Evolutionary conservation across 1,139 yeast species (phyloP).

Genomic region (Yamadazyma sp.): DNA sequence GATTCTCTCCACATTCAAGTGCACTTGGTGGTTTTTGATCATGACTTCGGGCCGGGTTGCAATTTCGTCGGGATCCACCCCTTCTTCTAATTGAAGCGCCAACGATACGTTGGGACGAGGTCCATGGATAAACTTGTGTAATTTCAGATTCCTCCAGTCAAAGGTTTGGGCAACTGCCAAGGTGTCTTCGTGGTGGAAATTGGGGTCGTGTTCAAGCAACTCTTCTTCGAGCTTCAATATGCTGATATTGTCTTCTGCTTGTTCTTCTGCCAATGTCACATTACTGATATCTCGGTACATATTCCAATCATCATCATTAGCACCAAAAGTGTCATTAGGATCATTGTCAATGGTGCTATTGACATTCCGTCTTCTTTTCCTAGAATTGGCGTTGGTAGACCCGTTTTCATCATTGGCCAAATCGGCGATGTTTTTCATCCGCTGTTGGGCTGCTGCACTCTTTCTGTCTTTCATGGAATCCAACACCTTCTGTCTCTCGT

Average conservation of each 20-base stretch:
- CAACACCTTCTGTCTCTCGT: slow-evolving; percentile 67
- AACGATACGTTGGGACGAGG: slow-evolving; percentile 62
- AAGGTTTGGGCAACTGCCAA: slow-evolving; percentile 67
- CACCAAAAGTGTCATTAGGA: slow-evolving; percentile 93
- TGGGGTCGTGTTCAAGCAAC: slow-evolving; percentile 77
- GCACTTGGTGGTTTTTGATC: slow-evolving; percentile 70
- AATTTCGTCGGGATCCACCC: slow-evolving; percentile 43
- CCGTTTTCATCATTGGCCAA: slow-evolving; percentile 73
- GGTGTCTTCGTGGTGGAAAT: slow-evolving; percentile 82
- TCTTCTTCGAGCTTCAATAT: slow-evolving; percentile 70
- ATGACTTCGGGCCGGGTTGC: slow-evolving; percentile 46
- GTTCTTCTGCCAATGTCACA: slow-evolving; percentile 68
- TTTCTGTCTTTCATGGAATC: slow-evolving; percentile 85
- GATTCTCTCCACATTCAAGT: slow-evolving; percentile 84
- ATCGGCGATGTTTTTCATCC: slow-evolving; percentile 90
- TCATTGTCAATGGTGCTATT: slow-evolving; percentile 79
- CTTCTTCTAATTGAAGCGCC: slow-evolving; percentile 46
- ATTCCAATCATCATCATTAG: slow-evolving; percentile 95
- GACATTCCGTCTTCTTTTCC: slow-evolving; percentile 53
- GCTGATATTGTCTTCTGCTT: slow-evolving; percentile 65
- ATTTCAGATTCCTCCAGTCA: slow-evolving; percentile 79
- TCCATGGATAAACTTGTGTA: slow-evolving; percentile 87
- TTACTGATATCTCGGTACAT: slow-evolving; percentile 82
- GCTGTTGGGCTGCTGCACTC: slow-evolving; percentile 85
- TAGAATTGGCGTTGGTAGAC: slow-evolving; percentile 34